A percentile compares a stretch with the other conserved stretches of the same genome.
Conservation (phyloP, 1,284 basidiomycete species). For the Trichosporon coremiiforme region DNA sequence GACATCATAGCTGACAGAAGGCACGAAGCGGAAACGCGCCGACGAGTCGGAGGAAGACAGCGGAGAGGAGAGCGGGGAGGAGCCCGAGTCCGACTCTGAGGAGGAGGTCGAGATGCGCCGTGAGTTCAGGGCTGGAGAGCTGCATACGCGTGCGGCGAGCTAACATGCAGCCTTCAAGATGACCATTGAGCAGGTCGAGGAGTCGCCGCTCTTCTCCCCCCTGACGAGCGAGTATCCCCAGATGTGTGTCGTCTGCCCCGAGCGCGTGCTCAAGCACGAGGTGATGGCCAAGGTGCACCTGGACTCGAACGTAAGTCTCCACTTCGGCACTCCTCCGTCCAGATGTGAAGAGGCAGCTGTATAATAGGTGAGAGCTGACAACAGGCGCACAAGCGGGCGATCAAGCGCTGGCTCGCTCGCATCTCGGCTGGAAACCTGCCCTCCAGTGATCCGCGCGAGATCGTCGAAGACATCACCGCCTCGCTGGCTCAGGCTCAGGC, state of each 20-base stretch:
- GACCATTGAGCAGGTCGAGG: conserved; percentile 65
- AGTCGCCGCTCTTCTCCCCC: conserved; percentile 60
- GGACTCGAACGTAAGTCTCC: conserved; percentile 65
- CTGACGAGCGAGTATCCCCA: conserved; percentile 57
- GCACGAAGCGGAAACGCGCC: conserved; percentile 26
- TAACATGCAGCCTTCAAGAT: conserved; percentile 57
- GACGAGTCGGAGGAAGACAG: not conserved
- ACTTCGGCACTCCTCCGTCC: no score
- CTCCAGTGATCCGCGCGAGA: conserved; percentile 37
- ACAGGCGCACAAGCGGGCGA: conserved; percentile 41
- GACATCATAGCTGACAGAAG: not conserved
- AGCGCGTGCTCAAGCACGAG: conserved; percentile 68
- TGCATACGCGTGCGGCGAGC: not conserved
- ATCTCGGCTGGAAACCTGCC: conserved; percentile 26
- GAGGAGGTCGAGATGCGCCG: conserved; percentile 14
- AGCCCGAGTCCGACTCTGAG: conserved; percentile 4
- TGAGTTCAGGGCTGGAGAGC: conserved; percentile 24
- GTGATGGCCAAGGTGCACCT: conserved; percentile 67
- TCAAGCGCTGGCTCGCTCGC: conserved; percentile 37
- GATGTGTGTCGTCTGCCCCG: conserved; percentile 73
- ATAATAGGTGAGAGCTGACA: not conserved
- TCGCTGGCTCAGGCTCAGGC: conserved; percentile 22
- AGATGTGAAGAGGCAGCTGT: no score
- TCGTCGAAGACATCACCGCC: conserved; percentile 40
- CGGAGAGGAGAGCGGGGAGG: conserved; percentile 18